These are phyloP conservation scores for Fusarium haematococcum DNA, from an alignment of 2,329 filamentous ascomycete genomes.

Conservation along the genomic window DNA sequence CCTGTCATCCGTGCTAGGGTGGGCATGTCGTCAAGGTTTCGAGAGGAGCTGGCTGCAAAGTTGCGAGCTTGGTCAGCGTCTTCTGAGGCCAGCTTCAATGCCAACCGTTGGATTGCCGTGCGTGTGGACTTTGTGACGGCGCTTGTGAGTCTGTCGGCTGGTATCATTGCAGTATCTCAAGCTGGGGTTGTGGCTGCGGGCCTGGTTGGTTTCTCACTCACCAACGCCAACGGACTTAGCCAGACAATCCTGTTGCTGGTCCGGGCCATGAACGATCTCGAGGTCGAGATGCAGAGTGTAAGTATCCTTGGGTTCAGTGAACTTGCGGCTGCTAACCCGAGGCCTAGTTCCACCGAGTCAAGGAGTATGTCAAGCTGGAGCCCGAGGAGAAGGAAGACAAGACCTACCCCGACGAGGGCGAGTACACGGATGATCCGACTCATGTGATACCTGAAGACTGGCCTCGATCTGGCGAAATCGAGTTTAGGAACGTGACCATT, in stretches of 20 bases:
- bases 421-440: constrained; percentile 55
- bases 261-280: constrained; percentile 66
- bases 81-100: constrained; percentile 64
- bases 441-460: constrained; percentile 56
- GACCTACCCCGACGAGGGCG: constrained; percentile 52
- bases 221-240: constrained; percentile 66
- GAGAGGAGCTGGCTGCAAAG: constrained; percentile 62
- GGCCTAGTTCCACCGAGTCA: constrained; percentile 60
- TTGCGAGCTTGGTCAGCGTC: constrained; percentile 60
- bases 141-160: constrained; percentile 62
- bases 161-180: constrained; percentile 63
- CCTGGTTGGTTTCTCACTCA: constrained; percentile 67
- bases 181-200: constrained; percentile 61
- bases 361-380: constrained; percentile 59
- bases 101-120: constrained; percentile 68
- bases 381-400: constrained; percentile 58
- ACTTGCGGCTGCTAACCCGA: constrained; percentile 20
- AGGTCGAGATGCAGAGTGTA: constrained; percentile 68
- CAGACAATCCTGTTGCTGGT: constrained; percentile 64
- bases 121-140: constrained; percentile 67
- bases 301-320: constrained; percentile 36
- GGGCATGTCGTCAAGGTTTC: constrained; percentile 61
- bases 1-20: constrained; percentile 63
- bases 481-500: constrained; percentile 64
- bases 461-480: constrained; percentile 61